Evolutionary conservation across 768 basidiomycete genomes (phyloP).

Genomic region (Trichaptum fuscoviolaceum): DNA sequence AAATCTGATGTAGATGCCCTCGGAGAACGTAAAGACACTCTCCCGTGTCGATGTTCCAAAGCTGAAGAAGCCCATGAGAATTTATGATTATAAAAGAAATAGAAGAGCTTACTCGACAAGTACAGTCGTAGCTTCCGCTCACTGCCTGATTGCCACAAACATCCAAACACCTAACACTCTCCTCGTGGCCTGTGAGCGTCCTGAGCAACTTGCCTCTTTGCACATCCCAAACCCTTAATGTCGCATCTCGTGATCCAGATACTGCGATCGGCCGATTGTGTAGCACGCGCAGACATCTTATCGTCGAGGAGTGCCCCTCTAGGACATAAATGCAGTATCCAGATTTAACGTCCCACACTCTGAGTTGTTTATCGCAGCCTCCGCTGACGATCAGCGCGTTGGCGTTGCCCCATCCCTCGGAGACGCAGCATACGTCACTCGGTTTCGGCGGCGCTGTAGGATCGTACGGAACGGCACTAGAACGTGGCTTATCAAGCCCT

Average conservation of each 20-base stretch:
- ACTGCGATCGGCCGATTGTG: constrained; percentile 86
- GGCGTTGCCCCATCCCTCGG: constrained; percentile 87
- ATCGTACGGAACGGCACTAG: constrained; percentile 18
- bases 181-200: constrained; percentile 68
- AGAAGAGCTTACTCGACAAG: constrained; percentile 57
- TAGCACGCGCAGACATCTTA: constrained; percentile 84
- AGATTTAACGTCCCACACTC: constrained; percentile 86
- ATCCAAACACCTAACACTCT: constrained; percentile 85
- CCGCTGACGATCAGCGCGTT: constrained; percentile 82
- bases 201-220: constrained; percentile 65
- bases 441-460: constrained; percentile 29
- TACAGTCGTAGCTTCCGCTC: constrained; percentile 91
- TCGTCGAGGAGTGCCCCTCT: constrained; percentile 82
- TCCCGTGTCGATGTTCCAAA: constrained; percentile 91
- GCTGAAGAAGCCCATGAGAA: constrained; percentile 31
- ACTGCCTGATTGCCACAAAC: constrained; percentile 79
- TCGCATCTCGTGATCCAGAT: constrained; percentile 83
- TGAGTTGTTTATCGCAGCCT: constrained; percentile 87
- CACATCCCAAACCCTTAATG: constrained; percentile 90
- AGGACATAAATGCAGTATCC: constrained; percentile 83
- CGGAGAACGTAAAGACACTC: constrained; percentile 75
- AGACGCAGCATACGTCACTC: constrained; percentile 56
- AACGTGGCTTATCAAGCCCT: constrained; percentile 33
- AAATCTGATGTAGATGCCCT: constrained; percentile 87
- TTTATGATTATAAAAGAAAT: constrained; percentile 5